phyloP scores from a whole-genome alignment of 345 rosid species.

The Toxicodendron radicans region DNA sequence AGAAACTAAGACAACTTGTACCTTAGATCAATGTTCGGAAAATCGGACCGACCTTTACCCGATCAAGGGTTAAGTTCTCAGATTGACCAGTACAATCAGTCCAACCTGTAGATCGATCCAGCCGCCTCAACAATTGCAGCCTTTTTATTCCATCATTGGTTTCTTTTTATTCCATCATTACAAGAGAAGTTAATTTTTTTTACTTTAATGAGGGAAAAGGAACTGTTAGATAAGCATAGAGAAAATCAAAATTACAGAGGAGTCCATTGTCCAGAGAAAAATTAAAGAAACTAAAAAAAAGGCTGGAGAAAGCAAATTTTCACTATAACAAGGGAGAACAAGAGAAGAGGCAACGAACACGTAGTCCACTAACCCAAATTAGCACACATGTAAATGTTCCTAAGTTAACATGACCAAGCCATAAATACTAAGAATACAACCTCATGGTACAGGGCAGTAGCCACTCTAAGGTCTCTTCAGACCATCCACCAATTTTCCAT shows the following conservation, averaged over 20 bases:
- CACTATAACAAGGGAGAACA: slow-evolving; percentile 19
- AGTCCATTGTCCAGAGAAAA: too few species aligned
- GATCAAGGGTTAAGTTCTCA: too few species aligned
- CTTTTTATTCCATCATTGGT: too few species aligned
- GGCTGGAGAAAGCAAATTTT: neutral
- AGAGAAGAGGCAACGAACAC: slow-evolving; percentile 2
- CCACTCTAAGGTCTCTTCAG: slow-evolving; percentile 35
- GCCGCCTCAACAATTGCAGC: too few species aligned
- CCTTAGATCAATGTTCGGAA: too few species aligned
- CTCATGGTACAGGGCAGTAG: slow-evolving; percentile 51
- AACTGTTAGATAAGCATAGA: neutral
- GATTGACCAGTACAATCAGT: too few species aligned
- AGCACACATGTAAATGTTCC: slow-evolving; percentile 65
- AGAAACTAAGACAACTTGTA: too few species aligned
- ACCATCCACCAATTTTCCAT: slow-evolving; percentile 7
- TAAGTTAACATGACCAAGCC: slow-evolving; percentile 40
- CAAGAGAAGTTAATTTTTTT: too few species aligned
- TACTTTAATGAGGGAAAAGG: too few species aligned
- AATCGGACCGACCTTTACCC: too few species aligned
- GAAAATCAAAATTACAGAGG: neutral
- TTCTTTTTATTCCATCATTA: too few species aligned
- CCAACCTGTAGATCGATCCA: too few species aligned
- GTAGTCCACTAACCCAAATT: slow-evolving; percentile 43
- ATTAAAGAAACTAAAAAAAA: neutral
- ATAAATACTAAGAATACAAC: slow-evolving; percentile 51